Conservation (phyloP, 257 asterid genomes). For the Nemophila menziesii region DNA sequence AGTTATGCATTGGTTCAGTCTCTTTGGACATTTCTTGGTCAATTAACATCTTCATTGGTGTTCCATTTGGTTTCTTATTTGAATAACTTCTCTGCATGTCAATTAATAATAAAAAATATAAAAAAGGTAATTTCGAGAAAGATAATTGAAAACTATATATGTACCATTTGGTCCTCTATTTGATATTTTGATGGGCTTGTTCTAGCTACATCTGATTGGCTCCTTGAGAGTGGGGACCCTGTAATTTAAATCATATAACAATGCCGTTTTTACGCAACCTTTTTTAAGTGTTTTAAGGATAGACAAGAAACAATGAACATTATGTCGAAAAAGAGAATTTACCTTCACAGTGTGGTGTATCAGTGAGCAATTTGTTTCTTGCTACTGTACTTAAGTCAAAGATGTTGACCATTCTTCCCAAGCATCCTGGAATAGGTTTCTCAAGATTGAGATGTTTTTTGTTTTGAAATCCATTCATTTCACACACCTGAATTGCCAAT, state of each 20-base stretch:
- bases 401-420: constrained; percentile 90
- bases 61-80: constrained; percentile 41
- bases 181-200: constrained; percentile 39
- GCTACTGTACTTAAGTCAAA: constrained; percentile 58
- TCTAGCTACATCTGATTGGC: constrained; percentile 58
- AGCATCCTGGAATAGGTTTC: constrained; percentile 60
- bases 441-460: constrained; percentile 29
- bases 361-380: constrained; percentile 57
- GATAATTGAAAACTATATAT: constrained; percentile 7
- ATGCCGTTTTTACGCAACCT: constrained; percentile 1
- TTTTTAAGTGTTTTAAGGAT: not conserved
- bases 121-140: constrained; percentile 13
- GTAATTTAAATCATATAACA: constrained; percentile 13
- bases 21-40: constrained; percentile 95
- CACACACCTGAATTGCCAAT: constrained; percentile 32
- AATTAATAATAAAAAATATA: constrained; percentile 14
- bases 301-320: too few relatives aligned
- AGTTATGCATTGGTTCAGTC: constrained; percentile 35
- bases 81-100: constrained; percentile 36
- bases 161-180: constrained; percentile 61
- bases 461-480: constrained; percentile 59
- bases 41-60: constrained; percentile 86
- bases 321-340: constrained; percentile 4
- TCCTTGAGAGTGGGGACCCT: constrained; percentile 68
- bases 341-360: constrained; percentile 78